Conservation (phyloP, 768 basidiomycete genomes). For the Rhodotorula babjevae region DNA sequence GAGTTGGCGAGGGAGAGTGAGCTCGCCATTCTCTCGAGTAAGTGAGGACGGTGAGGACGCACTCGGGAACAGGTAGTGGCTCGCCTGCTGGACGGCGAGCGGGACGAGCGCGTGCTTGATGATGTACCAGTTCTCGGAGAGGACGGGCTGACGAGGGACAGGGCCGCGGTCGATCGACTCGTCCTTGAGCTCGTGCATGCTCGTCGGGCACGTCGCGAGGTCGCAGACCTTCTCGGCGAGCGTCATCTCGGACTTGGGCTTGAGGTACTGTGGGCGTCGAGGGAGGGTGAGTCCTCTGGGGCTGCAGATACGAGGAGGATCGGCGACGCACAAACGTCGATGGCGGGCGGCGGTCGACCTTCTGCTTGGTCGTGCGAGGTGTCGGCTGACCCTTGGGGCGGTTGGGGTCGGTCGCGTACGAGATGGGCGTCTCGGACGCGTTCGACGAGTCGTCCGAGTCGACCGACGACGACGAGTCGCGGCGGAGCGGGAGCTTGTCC, state of each 20-base stretch:
- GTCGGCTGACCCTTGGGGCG: not conserved
- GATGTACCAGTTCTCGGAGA: constrained; percentile 27
- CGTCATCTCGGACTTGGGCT: constrained; percentile 18
- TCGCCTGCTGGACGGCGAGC: constrained; percentile 6
- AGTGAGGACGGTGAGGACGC: not conserved
- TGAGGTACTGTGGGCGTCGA: constrained; percentile 13
- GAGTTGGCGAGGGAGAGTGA: not conserved
- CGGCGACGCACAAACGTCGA: constrained; percentile 11
- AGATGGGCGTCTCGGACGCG: constrained; percentile 15
- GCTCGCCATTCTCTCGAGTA: too few species aligned
- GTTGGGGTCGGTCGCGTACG: constrained; percentile 17
- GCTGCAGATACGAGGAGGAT: too few species aligned
- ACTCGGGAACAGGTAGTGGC: constrained; percentile 15
- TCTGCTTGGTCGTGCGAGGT: constrained; percentile 7
- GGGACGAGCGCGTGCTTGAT: constrained; percentile 8
- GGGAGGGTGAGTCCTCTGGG: not conserved
- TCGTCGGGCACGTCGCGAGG: constrained; percentile 23
- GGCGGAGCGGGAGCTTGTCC: not conserved
- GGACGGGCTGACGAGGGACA: not conserved
- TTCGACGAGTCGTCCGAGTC: constrained; percentile 8
- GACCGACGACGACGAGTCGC: constrained; percentile 13
- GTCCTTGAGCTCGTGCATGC: constrained; percentile 24
- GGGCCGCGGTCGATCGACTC: constrained; percentile 29
- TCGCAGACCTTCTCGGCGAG: constrained; percentile 23
- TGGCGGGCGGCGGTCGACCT: constrained; percentile 14